Evolutionary conservation across 345 rosid genomes (phyloP).

Genomic region (Eucalyptus globulus): DNA sequence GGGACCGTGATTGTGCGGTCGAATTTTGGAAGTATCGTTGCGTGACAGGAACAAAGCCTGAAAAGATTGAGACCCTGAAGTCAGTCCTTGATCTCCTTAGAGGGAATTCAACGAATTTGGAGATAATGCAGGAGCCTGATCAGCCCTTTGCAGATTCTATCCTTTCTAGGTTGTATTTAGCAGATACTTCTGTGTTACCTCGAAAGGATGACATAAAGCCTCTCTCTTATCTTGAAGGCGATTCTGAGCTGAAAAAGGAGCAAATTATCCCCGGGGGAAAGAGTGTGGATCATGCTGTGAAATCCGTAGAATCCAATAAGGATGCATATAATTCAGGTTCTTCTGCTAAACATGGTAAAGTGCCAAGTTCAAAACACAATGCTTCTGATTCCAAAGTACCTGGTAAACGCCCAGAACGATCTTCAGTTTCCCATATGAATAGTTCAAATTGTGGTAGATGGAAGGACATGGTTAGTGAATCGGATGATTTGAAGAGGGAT

Average conservation of each 20-base stretch:
- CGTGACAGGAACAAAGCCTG: slow-evolving; percentile 60
- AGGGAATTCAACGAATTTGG: slow-evolving; percentile 33
- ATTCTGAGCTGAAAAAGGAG: slow-evolving; percentile 13
- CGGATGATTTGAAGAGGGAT: slow-evolving; percentile 60
- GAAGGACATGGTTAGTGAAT: slow-evolving; percentile 21
- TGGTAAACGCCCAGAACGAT: slow-evolving; percentile 9
- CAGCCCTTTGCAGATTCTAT: slow-evolving; percentile 49
- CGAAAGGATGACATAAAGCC: slow-evolving; percentile 81
- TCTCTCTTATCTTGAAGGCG: slow-evolving; percentile 32
- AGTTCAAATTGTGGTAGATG: slow-evolving; percentile 11
- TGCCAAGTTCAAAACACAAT: slow-evolving; percentile 23
- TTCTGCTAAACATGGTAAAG: slow-evolving; percentile 31
- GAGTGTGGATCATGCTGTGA: slow-evolving; percentile 11
- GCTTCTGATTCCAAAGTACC: slow-evolving; percentile 15
- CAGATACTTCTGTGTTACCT: slow-evolving; percentile 94
- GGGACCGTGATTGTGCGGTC: slow-evolving; percentile 97
- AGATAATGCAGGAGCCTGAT: slow-evolving; percentile 17
- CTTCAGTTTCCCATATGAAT: slow-evolving; percentile 4
- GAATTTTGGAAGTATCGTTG: slow-evolving; percentile 99
- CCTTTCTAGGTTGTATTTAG: slow-evolving; percentile 87
- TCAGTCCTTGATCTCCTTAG: slow-evolving; percentile 78
- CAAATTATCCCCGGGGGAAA: slow-evolving; percentile 3
- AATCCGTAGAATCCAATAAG: slow-evolving; percentile 20
- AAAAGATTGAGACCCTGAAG: slow-evolving; percentile 83
- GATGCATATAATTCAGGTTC: slow-evolving; percentile 20